Evolutionary conservation across 176 grass and related monocot species (phyloP).

Genomic region (Juncus effusus): DNA sequence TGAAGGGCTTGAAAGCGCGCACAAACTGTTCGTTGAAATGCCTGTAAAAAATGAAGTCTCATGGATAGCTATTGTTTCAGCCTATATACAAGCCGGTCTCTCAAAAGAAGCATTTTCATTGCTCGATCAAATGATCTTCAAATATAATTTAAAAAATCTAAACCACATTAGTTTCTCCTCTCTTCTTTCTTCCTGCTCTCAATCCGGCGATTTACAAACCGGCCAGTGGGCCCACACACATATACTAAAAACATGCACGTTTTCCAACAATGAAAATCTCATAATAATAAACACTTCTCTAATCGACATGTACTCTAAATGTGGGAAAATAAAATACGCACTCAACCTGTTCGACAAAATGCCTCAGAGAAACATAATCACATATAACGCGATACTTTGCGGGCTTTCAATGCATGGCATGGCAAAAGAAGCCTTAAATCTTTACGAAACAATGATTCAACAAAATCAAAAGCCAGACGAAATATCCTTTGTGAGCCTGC

Average conservation of each 20-base stretch:
- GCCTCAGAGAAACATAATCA: conserved; percentile 45
- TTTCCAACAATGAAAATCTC: conserved; percentile 35
- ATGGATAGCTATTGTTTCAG: conserved; percentile 63
- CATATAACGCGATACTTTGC: conserved; percentile 61
- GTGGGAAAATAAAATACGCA: conserved; percentile 45
- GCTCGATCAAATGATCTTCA: conserved; percentile 46
- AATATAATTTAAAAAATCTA: conserved; percentile 21
- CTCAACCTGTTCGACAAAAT: conserved; percentile 45
- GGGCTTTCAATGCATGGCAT: conserved; percentile 41
- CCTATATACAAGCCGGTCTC: conserved; percentile 48
- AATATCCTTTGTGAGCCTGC: conserved; percentile 57
- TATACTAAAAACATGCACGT: not conserved
- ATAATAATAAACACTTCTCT: conserved; percentile 44
- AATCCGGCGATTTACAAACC: conserved; percentile 44
- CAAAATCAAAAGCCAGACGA: conserved; percentile 44
- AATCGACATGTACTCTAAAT: conserved; percentile 68
- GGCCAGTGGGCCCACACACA: conserved; percentile 66
- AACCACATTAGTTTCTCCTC: conserved; percentile 53
- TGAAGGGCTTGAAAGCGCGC: conserved; percentile 34
- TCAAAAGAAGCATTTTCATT: conserved; percentile 49
- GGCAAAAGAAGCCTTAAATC: conserved; percentile 35
- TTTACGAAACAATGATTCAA: conserved; percentile 54
- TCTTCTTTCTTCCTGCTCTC: conserved; percentile 41
- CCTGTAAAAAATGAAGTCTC: conserved; percentile 48
- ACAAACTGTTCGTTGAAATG: conserved; percentile 52